Percentiles rank a stretch among this genome's conserved stretches.
These are phyloP conservation scores for Mediolabrus comicus DNA, from an alignment of 108 stramenopile genomes.

Conservation along the genomic window DNA sequence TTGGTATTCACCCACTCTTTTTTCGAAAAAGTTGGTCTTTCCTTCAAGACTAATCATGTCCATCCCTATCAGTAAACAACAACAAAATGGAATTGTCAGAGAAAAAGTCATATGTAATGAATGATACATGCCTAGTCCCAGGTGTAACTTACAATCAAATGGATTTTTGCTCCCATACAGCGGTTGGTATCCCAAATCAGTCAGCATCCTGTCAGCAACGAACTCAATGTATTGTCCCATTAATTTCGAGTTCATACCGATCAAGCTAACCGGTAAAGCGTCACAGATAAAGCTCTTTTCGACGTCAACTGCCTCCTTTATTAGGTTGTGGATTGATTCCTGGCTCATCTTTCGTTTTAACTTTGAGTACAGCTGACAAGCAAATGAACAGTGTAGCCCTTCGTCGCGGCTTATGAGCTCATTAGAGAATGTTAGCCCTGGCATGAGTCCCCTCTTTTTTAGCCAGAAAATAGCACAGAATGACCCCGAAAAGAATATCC, in stretches of 20 bases:
- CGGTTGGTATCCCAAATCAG: conserved; percentile 74
- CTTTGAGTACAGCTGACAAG: conserved; percentile 95
- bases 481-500: conserved; percentile 91
- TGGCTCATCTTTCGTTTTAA: conserved; percentile 76
- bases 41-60: conserved; percentile 93
- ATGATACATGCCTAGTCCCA: background rate
- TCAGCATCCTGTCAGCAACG: conserved; percentile 84
- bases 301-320: conserved; percentile 85
- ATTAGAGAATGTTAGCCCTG: conserved; percentile 89
- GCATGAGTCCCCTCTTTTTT: conserved; percentile 92
- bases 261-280: conserved; percentile 86
- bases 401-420: conserved; percentile 93
- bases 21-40: conserved; percentile 99
- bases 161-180: conserved; percentile 86
- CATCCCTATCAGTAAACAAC: conserved; percentile 62
- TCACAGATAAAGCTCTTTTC: conserved; percentile 92
- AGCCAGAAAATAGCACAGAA: conserved; percentile 93
- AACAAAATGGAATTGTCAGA: background rate
- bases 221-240: conserved; percentile 94
- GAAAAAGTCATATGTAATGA: background rate
- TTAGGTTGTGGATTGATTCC: conserved; percentile 77
- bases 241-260: conserved; percentile 89
- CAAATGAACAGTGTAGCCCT: conserved; percentile 95
- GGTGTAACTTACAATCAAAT: conserved; percentile 77
- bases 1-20: conserved; percentile 96